Base-by-base conservation (phyloP, 495 filamentous ascomycete species). In the Tetracladium setigerum region DNA sequence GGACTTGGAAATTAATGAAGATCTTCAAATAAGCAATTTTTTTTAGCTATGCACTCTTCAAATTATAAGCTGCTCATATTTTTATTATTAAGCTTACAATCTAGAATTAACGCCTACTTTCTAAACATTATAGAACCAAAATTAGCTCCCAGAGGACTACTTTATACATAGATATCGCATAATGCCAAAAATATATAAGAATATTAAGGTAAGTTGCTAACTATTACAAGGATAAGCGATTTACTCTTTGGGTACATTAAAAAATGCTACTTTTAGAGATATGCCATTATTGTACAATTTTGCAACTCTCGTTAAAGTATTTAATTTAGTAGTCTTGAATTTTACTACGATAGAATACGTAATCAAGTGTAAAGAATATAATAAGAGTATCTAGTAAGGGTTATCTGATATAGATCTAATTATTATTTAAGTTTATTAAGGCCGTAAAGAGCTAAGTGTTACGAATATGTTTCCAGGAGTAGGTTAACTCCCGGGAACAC, bases 121-220 rank as follows among this genome's bases (percentile, higher is more conserved):
- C 17, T 38, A 14, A 38, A 38, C n/a, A 14, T 38, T 38, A 38
- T 38, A 38, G 35, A 38, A 16, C 35, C 5, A 38, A 38, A 38
- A 14, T 38, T 38, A 14, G 35, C 35, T 38, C 35, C 35, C 17
- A 38, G 35, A 38, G 35, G 35, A 38, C 35, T 38, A 14, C 35
- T 38, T 38, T 38, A 38, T 14, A 14, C 35, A 38, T 38, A 16
- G 5, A 12, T 14, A 38, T 38, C 35, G 35, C n/a, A 6, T 38
- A 38, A 38, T 38, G 17, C n/a, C 35, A 14, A 38, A 38, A 38
- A 38, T 38, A 38, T 38, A 38, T 38, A 38, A 38, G 35, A 14
- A 38, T 38, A 38, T 38, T 38, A 14, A 38, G 35, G n/a, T 14
- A 38, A 38, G 35, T 38, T 38, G n/a, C 35, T 38, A 7, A 38